Evolutionary conservation across 495 filamentous ascomycete genomes (phyloP), one percentile per base, ranked within the genome.

Genomic region (Hypoxylon subgilvum): DNA sequence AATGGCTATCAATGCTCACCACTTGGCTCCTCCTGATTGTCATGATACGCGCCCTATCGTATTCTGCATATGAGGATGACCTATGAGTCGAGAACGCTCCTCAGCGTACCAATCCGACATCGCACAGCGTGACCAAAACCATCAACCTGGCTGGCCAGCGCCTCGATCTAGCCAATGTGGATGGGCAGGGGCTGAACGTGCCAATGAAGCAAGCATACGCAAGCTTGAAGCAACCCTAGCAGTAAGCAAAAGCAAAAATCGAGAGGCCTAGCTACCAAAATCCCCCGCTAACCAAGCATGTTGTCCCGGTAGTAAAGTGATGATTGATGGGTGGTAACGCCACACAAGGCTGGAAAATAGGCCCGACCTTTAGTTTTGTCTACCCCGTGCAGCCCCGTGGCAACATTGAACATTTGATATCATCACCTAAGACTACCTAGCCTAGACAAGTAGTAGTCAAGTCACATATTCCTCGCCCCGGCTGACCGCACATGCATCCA

Each of bases 301-400:
- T 53, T 25, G 32, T 38, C 3, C 5, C 27, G 6, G 2, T 40
- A 52, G 53, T 50, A 38, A 57, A 36, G 28, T 19, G 34, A 27
- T 42, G 46, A 56, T 42, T 53, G 43, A 25, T 19, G 19, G 28
- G 23, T 49, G 19, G 19, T 41, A 52, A 27, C 60, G 60, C 60
- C 60, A 58, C 60, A 58, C 48, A 57, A 63, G 60, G 60, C 60
- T 63, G 60, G 46, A 22, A 27, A 57, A 63, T 63, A 63, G 60
- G 60, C 48, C 60, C 60, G 60, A 63, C 21, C 60, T n/a, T n/a
- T n/a, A n/a, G n/a, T n/a, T n/a, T n/a, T n/a, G n/a, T 14, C 40
- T 57, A 27, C 49, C 18, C 40, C 36, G 50, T 40, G 9, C 27
- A 23, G 22, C n/a, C 13, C 19, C 23, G 23, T 12, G 35, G 32